phyloP scores from a whole-genome alignment of 768 basidiomycete species.

The Coprinopsis cinerea region DNA sequence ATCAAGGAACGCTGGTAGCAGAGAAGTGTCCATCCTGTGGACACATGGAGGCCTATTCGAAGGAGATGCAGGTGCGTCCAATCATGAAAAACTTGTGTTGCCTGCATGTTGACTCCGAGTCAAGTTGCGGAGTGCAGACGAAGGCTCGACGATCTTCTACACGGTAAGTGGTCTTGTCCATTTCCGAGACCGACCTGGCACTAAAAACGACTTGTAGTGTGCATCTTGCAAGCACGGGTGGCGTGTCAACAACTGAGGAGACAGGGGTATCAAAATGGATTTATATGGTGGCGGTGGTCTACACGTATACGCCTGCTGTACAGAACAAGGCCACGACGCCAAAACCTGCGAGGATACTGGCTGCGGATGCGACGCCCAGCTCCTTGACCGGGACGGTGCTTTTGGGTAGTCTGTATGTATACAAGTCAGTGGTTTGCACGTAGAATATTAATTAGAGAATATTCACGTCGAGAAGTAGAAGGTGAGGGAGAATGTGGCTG shows the following conservation, averaged over 20 bases:
- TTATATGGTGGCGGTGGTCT: conserved; percentile 13
- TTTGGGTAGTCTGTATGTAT: conserved; percentile 63
- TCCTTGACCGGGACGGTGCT: conserved; percentile 58
- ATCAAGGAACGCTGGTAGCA: conserved; percentile 56
- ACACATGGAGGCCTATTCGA: conserved; percentile 79
- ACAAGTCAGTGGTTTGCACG: conserved; percentile 9
- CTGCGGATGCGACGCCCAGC: conserved; percentile 59
- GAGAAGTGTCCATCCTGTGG: conserved; percentile 90
- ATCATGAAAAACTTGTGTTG: conserved; percentile 6
- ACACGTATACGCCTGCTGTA: conserved; percentile 79
- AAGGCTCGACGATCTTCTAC: conserved; percentile 92
- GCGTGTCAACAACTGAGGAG: conserved; percentile 68
- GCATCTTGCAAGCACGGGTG: conserved; percentile 72
- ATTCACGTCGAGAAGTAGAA: conserved; percentile 89
- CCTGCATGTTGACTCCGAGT: conserved; percentile 3
- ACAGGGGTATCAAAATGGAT: not conserved
- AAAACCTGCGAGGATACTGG: conserved; percentile 79
- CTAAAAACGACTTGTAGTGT: conserved; percentile 43
- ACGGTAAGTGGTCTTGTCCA: conserved; percentile 50
- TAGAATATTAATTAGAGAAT: conserved; percentile 8
- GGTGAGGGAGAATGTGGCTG: conserved; percentile 72
- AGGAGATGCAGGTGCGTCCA: conserved; percentile 72
- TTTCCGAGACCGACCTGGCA: not conserved
- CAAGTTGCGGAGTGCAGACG: conserved; percentile 85
- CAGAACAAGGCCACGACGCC: conserved; percentile 90